Base-by-base conservation (phyloP, 129 eudicot genomes). In the Chrysanthemum makinoi region DNA sequence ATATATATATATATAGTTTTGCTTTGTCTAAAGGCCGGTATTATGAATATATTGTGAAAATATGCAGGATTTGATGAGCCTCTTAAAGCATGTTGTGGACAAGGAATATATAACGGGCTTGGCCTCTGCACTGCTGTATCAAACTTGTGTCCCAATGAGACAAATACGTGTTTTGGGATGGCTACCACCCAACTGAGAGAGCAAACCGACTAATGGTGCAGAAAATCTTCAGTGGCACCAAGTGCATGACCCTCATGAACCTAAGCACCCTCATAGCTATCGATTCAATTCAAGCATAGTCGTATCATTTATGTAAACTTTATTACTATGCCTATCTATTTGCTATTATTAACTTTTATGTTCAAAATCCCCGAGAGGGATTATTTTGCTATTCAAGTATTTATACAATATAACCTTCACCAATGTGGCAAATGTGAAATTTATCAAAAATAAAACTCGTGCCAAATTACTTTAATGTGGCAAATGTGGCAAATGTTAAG, bases 51-150 rank as follows among this genome's bases (percentile, higher is more conserved):
- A 19, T 6, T 22, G 39, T 10, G 24, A 9, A 22, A 20, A 19
- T 10, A 14, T 58, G 79, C 81, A 91, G 97, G 97, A 48, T 91
- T 91, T 69, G 80, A 80, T 15, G 85, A 88, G 53, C 81, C 86
- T 10, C 86, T 83, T 76, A 64, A 53, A 4, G 97, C 97, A 47
- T 91, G 95, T 60, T 91, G 97, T 52, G 95, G 97, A 33, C 97
- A 91, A 84, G 95, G 97, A 58, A 86, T 79, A 61, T 85, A 88
- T 74, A 91, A 91, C 30, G 97, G 97, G 54, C 53, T 88, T 0
- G 95, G 95, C 0, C 83, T 88, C 0, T 91, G 97, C 79, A 86
- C 90, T 19, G 60, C 76, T 9, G 18, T 86, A 6, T 91, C 96
- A 16, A 91, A 88, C 76, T 66, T 91, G 77, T 91, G 97, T 63